phyloP scores from a whole-genome alignment of 129 eudicot genomes.

The Kitagawia praeruptora region DNA sequence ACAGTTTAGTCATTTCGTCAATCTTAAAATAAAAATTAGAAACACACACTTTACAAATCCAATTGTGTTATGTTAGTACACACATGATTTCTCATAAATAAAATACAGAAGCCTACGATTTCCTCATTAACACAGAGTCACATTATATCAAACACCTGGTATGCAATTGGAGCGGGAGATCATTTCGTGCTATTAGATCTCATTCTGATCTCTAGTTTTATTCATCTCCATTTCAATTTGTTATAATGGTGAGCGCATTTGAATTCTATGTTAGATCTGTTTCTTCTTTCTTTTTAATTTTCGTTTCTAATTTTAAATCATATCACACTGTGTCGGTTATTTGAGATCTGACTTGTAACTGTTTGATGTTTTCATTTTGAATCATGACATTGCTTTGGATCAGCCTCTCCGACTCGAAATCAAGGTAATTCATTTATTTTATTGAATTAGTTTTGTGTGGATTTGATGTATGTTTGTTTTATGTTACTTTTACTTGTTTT shows the following conservation, averaged over 20 bases:
- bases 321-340: not conserved
- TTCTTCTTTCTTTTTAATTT: slow-evolving; percentile 5
- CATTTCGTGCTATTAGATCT: slow-evolving; percentile 28
- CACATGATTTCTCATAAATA: no score
- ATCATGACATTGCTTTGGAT: slow-evolving; percentile 17
- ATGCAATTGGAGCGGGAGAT: slow-evolving; percentile 22
- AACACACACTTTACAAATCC: no score
- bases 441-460: not conserved
- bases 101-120: not conserved
- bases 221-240: slow-evolving; percentile 13
- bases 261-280: slow-evolving; percentile 39
- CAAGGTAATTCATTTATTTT: slow-evolving; percentile 43
- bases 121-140: not conserved
- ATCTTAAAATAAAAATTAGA: no score
- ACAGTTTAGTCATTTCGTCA: no score
- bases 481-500: not conserved
- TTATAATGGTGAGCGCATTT: slow-evolving; percentile 39
- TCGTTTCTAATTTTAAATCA: slow-evolving; percentile 7
- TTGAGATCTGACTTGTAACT: slow-evolving; percentile 35
- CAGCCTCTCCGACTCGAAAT: slow-evolving; percentile 94
- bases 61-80: no score
- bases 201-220: slow-evolving; percentile 39
- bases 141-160: not conserved
- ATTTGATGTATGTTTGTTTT: not conserved
- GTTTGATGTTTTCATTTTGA: slow-evolving; percentile 23